A percentile compares a stretch with the other conserved stretches of the same genome.
Conservation (phyloP, 2,329 filamentous ascomycete genomes). For the Exophiala aquamarina region DNA sequence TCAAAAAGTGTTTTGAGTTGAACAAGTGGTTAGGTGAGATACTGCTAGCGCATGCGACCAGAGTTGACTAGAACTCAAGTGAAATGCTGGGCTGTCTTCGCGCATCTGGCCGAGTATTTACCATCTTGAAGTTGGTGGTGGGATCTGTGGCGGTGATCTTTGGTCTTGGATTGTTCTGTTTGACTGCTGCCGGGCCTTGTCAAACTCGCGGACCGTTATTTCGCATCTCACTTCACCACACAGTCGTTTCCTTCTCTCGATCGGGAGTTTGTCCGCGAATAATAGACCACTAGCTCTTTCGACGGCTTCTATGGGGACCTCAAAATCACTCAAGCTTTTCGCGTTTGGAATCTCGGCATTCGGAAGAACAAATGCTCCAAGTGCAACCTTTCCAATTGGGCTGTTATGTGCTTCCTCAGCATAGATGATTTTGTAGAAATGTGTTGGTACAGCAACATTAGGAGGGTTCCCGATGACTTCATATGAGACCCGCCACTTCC, state of each 20-base stretch:
- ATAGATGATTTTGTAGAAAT: constrained; percentile 99
- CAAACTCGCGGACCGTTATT: constrained; percentile 77
- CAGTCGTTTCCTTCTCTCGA: constrained; percentile 70
- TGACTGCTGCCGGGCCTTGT: constrained; percentile 56
- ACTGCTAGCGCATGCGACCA: too few relatives aligned
- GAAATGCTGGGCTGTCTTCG: too few relatives aligned
- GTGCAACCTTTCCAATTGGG: constrained; percentile 69
- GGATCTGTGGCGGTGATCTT: too few relatives aligned
- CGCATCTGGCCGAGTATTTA: too few relatives aligned
- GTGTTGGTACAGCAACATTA: constrained; percentile 92
- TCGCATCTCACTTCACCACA: constrained; percentile 86
- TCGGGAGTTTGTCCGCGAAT: constrained; percentile 78
- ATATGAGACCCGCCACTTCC: constrained; percentile 94
- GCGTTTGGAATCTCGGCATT: constrained; percentile 86
- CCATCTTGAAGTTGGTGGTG: too few relatives aligned
- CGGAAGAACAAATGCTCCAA: constrained; percentile 92
- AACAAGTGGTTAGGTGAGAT: too few relatives aligned
- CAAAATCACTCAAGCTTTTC: constrained; percentile 86
- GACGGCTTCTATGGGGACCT: constrained; percentile 89
- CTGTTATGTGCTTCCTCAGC: constrained; percentile 74
- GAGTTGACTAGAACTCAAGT: too few relatives aligned
- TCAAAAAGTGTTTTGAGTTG: too few relatives aligned
- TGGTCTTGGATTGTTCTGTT: background rate
- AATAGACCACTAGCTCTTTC: constrained; percentile 91
- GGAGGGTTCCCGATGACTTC: constrained; percentile 94